phyloP scores from a whole-genome alignment of 495 filamentous ascomycete genomes.

The Thozetella sp. region DNA sequence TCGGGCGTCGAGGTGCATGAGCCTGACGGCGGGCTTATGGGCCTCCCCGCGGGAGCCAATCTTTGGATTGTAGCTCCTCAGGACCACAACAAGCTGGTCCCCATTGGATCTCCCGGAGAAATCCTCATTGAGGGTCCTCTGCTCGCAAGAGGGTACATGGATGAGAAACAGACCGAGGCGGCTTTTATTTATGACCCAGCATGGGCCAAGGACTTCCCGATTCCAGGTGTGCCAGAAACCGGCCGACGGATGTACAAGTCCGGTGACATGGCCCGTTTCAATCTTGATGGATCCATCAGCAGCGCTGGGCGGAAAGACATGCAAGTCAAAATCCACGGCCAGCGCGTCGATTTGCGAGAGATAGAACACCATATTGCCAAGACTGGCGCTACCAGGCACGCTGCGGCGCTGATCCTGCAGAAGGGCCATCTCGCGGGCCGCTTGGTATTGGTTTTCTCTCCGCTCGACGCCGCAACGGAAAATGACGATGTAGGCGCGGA shows the following conservation, averaged over 20 bases:
- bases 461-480: not conserved
- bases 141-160: constrained; percentile 34
- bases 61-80: constrained; percentile 46
- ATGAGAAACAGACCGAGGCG: constrained; percentile 5
- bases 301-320: constrained; percentile 18
- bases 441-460: not conserved
- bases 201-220: constrained; percentile 19
- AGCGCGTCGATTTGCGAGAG: constrained; percentile 22
- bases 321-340: constrained; percentile 24
- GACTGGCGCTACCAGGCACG: too few species aligned
- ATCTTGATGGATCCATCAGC: constrained; percentile 15
- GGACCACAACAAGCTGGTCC: constrained; percentile 43
- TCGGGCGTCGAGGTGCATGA: not conserved
- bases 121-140: constrained; percentile 46
- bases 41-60: not conserved
- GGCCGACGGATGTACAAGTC: constrained; percentile 47
- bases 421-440: not conserved
- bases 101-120: constrained; percentile 49
- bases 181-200: constrained; percentile 10
- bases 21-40: not conserved
- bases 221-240: constrained; percentile 18
- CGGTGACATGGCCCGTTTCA: constrained; percentile 18
- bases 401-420: too few species aligned
- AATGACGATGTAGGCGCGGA: too few species aligned
- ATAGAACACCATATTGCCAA: constrained; percentile 14